Evolutionary conservation across 2,329 filamentous ascomycete genomes (phyloP), one percentile per base, ranked within the genome.

Genomic region (Stachybotrys chlorohalonatus): DNA sequence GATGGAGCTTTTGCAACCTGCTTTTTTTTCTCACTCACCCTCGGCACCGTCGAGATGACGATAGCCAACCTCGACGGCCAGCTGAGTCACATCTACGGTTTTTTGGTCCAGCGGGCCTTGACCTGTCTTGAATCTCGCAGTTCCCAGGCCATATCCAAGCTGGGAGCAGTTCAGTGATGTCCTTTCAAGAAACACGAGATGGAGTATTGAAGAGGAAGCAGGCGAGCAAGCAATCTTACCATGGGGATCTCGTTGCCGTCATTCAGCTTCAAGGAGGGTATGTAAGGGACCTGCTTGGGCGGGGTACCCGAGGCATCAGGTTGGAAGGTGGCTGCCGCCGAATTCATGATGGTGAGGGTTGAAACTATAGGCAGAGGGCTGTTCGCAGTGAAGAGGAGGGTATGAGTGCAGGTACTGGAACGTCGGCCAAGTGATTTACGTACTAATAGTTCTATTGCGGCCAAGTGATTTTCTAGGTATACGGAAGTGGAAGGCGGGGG

Each of bases 21-120:
- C 31, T 59, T 55, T 11, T 17, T 17, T 5, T 13, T 7, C 24
- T 2, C 15, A 59, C 70, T 55, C 66, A 85, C 84, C 72, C 73
- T 92, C 84, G 17, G 89, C 89, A 48, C 87, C 83, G 67, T 93
- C 89, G 3, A 92, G 75, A 64, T 92, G 87, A 55, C 78, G 77
- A 68, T 85, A 91, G 30, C 86, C 87, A n/a, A 82, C 69, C 54
- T 81, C 78, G 62, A 90, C 85, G 36, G 88, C 87, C 59, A 72
- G 77, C 55, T 86, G 80, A 47, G 78, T 77, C 53, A 72, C 59
- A 30, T 75, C 69, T 49, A 78, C 66, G 51, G 79, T 70, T 6
- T 76, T 73, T 54, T 83, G 71, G 59, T 89, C 83, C 47, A 85
- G 71, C 50, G 77, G 71, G 51, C 68, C 74, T 8, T 75, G 70